phyloP scores from a whole-genome alignment of 2,329 filamentous ascomycete species.

The Macrophomina tecta region DNA sequence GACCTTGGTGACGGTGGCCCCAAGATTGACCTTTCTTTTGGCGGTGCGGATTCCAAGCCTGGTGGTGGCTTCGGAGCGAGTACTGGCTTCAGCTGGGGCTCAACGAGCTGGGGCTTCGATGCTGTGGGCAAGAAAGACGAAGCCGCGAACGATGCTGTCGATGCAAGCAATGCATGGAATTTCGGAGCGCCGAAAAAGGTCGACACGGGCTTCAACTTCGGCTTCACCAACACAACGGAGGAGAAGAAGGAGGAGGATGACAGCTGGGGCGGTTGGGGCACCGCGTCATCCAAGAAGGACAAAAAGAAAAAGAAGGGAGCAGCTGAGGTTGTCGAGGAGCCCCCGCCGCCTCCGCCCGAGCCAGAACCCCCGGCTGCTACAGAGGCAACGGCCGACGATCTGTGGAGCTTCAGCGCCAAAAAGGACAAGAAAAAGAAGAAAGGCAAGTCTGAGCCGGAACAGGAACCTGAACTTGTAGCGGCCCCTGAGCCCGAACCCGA shows the following conservation, averaged over 20 bases:
- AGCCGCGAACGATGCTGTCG: slow-evolving; percentile 29
- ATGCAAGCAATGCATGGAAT: slow-evolving; percentile 21
- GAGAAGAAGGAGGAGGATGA: slow-evolving; percentile 38
- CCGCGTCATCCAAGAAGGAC: slow-evolving; percentile 33
- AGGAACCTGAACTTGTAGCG: slow-evolving; percentile 33
- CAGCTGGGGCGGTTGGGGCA: slow-evolving; percentile 22
- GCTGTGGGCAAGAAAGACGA: slow-evolving; percentile 34
- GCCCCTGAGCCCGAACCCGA: slow-evolving; percentile 17
- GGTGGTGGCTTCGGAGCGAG: slow-evolving; percentile 34
- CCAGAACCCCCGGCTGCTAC: slow-evolving; percentile 32
- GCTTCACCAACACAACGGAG: slow-evolving; percentile 22
- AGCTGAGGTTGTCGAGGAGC: slow-evolving; percentile 30
- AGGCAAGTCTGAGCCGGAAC: slow-evolving; percentile 18
- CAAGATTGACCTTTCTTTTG: slow-evolving; percentile 56
- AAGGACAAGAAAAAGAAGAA: slow-evolving; percentile 30
- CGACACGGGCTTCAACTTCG: slow-evolving; percentile 29
- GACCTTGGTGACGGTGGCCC: slow-evolving; percentile 49
- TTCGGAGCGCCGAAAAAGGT: slow-evolving; percentile 19
- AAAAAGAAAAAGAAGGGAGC: slow-evolving; percentile 44
- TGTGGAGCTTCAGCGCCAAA: not conserved
- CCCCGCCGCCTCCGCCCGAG: slow-evolving; percentile 31
- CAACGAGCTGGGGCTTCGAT: slow-evolving; percentile 41
- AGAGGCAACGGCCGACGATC: slow-evolving; percentile 30
- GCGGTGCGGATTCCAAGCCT: slow-evolving; percentile 35
- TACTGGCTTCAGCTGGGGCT: slow-evolving; percentile 45